These are phyloP conservation scores for Leucosporidium yakuticum DNA, from an alignment of 768 basidiomycete genomes.

Conservation along the genomic window DNA sequence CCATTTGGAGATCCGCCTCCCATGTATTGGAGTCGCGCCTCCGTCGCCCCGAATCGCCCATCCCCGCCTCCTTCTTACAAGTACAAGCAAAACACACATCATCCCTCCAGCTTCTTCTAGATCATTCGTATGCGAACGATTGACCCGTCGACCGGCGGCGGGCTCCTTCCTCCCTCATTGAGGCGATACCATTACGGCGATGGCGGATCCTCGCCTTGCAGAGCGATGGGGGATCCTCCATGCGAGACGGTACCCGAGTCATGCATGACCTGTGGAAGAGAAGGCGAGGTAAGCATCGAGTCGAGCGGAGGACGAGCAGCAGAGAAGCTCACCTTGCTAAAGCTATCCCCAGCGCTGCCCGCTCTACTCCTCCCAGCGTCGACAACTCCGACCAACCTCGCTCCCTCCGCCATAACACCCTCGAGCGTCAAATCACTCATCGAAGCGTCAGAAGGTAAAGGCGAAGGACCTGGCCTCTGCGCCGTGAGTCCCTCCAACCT, in stretches of 20 bases:
- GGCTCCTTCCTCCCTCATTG: too few relatives aligned
- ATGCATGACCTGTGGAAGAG: neutral
- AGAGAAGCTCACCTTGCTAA: constrained; percentile 14
- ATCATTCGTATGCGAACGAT: too few relatives aligned
- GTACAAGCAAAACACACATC: too few relatives aligned
- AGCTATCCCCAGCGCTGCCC: constrained; percentile 5
- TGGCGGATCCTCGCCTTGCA: too few relatives aligned
- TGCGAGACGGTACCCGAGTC: neutral
- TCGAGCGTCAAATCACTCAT: constrained; percentile 12
- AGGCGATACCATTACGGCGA: too few relatives aligned
- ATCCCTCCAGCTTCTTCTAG: too few relatives aligned
- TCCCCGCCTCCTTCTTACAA: too few relatives aligned
- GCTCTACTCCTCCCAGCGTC: constrained; percentile 8
- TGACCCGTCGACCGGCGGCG: too few relatives aligned
- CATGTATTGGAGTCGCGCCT: too few relatives aligned
- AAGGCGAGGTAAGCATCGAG: neutral
- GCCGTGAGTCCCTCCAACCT: constrained; percentile 4
- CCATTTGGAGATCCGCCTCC: too few relatives aligned
- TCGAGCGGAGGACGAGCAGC: neutral
- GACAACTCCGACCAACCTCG: neutral
- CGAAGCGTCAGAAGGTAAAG: constrained; percentile 10
- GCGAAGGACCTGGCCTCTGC: constrained; percentile 23
- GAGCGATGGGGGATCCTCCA: too few relatives aligned
- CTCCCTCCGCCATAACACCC: constrained; percentile 22
- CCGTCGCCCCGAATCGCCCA: too few relatives aligned